phyloP scores from a whole-genome alignment of 768 basidiomycete species.

The Tulasnella sp. region DNA sequence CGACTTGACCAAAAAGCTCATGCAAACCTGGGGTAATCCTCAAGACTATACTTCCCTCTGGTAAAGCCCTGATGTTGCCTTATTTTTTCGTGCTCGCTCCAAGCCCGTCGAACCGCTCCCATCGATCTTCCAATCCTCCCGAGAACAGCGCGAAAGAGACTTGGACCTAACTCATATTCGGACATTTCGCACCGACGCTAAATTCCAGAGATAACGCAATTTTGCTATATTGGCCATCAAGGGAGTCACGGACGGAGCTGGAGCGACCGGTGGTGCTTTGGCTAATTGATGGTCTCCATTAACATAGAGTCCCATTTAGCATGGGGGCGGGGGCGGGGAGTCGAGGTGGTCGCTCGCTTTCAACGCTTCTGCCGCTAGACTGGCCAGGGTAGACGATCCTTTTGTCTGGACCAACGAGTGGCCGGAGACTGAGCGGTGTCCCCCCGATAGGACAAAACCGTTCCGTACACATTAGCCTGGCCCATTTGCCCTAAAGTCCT shows the following conservation, averaged over 20 bases:
- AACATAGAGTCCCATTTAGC: constrained; percentile 7
- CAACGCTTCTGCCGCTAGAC: constrained; percentile 6
- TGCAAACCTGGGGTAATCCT: constrained; percentile 9
- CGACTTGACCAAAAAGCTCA: background rate
- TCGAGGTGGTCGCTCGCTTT: background rate
- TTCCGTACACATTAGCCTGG: constrained; percentile 1
- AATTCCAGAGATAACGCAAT: constrained; percentile 3
- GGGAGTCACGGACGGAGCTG: background rate
- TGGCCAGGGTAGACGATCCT: background rate
- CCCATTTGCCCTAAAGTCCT: background rate
- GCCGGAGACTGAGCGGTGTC: background rate
- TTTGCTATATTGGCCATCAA: background rate
- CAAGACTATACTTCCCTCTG: background rate
- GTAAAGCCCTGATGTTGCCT: background rate
- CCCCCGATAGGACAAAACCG: background rate
- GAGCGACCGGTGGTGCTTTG: background rate
- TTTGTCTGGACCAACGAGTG: background rate
- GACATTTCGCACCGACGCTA: background rate
- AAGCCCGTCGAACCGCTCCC: background rate
- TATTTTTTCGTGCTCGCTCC: background rate
- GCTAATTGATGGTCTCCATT: background rate
- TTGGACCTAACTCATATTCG: background rate
- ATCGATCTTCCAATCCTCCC: constrained; percentile 2
- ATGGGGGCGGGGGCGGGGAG: constrained; percentile 2
- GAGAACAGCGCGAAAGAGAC: background rate